A percentile compares a stretch with the other conserved stretches of the same genome.
Evolutionary conservation across 1,139 yeast species (phyloP).

Genomic region (Diutina siamensis): DNA sequence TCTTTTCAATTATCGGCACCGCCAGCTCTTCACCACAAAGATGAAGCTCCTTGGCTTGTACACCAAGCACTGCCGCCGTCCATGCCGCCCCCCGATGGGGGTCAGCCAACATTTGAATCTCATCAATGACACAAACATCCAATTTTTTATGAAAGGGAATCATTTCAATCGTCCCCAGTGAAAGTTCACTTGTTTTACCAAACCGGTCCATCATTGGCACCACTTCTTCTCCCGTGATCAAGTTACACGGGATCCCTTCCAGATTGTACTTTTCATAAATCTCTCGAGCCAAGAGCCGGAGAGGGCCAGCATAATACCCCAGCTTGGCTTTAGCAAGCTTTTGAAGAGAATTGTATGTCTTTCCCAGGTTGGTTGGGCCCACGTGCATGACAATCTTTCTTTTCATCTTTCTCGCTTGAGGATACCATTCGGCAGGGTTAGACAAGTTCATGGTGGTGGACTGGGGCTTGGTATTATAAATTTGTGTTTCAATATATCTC

Average conservation of each 20-base stretch:
- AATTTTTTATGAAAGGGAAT: constrained; percentile 51
- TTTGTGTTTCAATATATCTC: not conserved
- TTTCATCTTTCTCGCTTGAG: constrained; percentile 70
- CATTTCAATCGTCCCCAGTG: constrained; percentile 95
- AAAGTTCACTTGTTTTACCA: constrained; percentile 62
- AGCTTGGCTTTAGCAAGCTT: constrained; percentile 52
- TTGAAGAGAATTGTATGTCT: constrained; percentile 74
- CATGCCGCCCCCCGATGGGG: constrained; percentile 81
- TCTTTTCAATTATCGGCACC: constrained; percentile 46
- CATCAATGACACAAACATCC: constrained; percentile 90
- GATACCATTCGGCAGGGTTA: constrained; percentile 81
- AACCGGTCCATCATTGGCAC: constrained; percentile 53
- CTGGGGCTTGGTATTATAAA: not conserved
- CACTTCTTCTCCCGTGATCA: constrained; percentile 91
- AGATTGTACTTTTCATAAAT: constrained; percentile 68
- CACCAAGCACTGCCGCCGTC: constrained; percentile 88
- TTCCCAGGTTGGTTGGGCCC: constrained; percentile 98
- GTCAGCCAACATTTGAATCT: constrained; percentile 90
- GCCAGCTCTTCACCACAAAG: constrained; percentile 89
- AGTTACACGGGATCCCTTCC: constrained; percentile 61
- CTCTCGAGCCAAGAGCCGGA: constrained; percentile 82
- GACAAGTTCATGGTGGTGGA: constrained; percentile 16
- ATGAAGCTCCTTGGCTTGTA: constrained; percentile 75
- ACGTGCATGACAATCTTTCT: constrained; percentile 80
- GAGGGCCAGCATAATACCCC: constrained; percentile 96